A percentile compares a stretch with the other conserved stretches of the same genome.
These are phyloP conservation scores for Termitomyces bulborhizus DNA, from an alignment of 768 basidiomycete species.

Conservation along the genomic window DNA sequence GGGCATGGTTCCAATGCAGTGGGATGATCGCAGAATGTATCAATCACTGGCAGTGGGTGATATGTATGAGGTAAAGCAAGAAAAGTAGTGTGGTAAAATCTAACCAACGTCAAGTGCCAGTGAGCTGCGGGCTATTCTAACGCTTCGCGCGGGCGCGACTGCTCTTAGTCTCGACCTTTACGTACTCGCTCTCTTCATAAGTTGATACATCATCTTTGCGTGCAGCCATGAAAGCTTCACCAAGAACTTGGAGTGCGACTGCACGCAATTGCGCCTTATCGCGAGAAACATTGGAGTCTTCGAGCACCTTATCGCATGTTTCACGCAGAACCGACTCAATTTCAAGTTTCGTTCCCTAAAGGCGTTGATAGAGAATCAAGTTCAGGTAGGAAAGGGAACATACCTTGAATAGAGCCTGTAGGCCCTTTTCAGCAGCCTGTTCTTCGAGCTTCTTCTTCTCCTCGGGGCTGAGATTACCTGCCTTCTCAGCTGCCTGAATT, in stretches of 20 bases:
- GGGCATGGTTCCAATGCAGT: background rate
- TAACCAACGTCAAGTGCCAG: background rate
- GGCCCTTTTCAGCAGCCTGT: slow-evolving; percentile 88
- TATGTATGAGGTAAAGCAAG: background rate
- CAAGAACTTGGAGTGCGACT: slow-evolving; percentile 76
- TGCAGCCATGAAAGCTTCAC: slow-evolving; percentile 69
- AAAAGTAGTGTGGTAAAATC: background rate
- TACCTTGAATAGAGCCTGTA: slow-evolving; percentile 89
- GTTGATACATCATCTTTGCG: slow-evolving; percentile 49
- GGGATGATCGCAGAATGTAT: slow-evolving; percentile 1
- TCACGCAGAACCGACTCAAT: slow-evolving; percentile 86
- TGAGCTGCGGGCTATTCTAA: background rate
- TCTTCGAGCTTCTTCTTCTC: slow-evolving; percentile 83
- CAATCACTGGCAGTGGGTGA: background rate
- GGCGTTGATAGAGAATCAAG: background rate
- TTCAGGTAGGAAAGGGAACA: background rate
- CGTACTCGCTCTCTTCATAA: slow-evolving; percentile 72
- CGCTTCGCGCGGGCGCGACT: slow-evolving; percentile 39
- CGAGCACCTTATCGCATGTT: slow-evolving; percentile 77
- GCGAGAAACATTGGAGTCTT: slow-evolving; percentile 44
- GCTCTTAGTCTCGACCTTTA: slow-evolving; percentile 69
- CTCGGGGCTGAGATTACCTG: slow-evolving; percentile 71
- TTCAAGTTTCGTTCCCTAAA: slow-evolving; percentile 84
- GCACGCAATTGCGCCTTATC: slow-evolving; percentile 69
- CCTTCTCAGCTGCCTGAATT: slow-evolving; percentile 84